These are phyloP conservation scores for Backusella tarrabulga DNA, from an alignment of 192 early-diverging fungal species.

Conservation along the genomic window DNA sequence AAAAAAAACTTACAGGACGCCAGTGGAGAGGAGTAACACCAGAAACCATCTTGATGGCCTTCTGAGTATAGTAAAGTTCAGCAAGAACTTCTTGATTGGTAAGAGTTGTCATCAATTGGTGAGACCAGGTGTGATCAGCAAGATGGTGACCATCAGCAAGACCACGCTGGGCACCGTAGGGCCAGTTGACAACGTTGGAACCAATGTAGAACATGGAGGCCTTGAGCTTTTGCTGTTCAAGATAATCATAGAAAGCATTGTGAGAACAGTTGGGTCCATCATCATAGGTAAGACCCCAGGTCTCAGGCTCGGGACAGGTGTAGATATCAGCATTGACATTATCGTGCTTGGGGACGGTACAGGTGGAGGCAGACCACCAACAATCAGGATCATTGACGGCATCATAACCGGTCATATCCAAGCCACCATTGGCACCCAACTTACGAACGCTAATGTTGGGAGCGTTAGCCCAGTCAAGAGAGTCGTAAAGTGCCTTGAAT, in stretches of 20 bases:
- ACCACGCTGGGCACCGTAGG: constrained; percentile 37
- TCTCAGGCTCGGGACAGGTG: constrained; percentile 37
- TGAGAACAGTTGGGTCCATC: constrained; percentile 56
- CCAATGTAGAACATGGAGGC: constrained; percentile 43
- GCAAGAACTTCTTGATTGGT: constrained; percentile 46
- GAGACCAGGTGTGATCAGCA: constrained; percentile 64
- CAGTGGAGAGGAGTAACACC: constrained; percentile 52
- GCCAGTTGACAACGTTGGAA: constrained; percentile 41
- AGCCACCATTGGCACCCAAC: constrained; percentile 12
- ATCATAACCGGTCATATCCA: constrained; percentile 30
- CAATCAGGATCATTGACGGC: constrained; percentile 30
- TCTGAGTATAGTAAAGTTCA: constrained; percentile 58
- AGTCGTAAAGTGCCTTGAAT: constrained; percentile 39
- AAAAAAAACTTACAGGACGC: constrained; percentile 42
- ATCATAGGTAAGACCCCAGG: constrained; percentile 54
- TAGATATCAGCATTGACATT: constrained; percentile 30
- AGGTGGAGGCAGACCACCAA: constrained; percentile 43
- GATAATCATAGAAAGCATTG: constrained; percentile 40
- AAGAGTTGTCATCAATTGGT: constrained; percentile 48
- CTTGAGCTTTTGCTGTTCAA: constrained; percentile 43
- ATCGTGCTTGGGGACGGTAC: constrained; percentile 24
- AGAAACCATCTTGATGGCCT: constrained; percentile 46
- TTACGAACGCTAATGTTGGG: constrained; percentile 37
- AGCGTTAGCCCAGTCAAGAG: constrained; percentile 39
- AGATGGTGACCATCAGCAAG: constrained; percentile 57